These are phyloP conservation scores for Gossypium laxum DNA, from an alignment of 441 rosid species.

Conservation along the genomic window DNA sequence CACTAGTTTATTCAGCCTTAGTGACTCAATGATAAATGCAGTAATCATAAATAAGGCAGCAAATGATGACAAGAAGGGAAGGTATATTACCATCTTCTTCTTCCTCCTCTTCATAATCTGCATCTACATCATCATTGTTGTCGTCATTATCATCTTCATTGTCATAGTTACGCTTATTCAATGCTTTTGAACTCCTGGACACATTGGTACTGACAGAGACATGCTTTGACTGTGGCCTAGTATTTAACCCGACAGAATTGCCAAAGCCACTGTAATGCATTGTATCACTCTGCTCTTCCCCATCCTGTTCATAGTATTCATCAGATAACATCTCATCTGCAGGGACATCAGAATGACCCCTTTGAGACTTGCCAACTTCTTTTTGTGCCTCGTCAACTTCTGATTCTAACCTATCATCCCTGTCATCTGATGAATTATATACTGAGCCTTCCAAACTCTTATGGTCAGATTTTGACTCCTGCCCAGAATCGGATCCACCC, in stretches of 20 bases:
- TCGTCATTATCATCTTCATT: conserved; percentile 27
- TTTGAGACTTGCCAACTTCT: conserved; percentile 40
- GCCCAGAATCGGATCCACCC: conserved; percentile 61
- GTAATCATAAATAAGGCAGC: not conserved
- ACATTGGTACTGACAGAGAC: conserved; percentile 25
- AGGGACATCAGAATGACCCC: conserved; percentile 72
- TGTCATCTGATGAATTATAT: conserved; percentile 47
- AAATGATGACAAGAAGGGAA: not conserved
- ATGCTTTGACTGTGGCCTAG: conserved; percentile 46
- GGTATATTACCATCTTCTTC: conserved; percentile 74
- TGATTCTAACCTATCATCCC: conserved; percentile 44
- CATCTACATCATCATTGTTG: conserved; percentile 47
- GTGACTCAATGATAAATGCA: not conserved
- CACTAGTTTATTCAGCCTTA: not conserved
- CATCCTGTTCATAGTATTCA: conserved; percentile 98
- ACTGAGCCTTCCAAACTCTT: conserved; percentile 45
- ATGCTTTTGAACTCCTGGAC: conserved; percentile 54
- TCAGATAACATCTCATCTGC: conserved; percentile 98
- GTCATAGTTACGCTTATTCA: conserved; percentile 24
- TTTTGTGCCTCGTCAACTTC: conserved; percentile 60
- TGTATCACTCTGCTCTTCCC: conserved; percentile 80
- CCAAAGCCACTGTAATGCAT: conserved; percentile 46
- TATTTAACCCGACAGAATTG: conserved; percentile 42
- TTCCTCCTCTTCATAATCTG: conserved; percentile 69
- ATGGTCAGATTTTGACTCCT: conserved; percentile 50